Conservation (phyloP, 805 yeast genomes). For the Wickerhamomyces hampshirensis region DNA sequence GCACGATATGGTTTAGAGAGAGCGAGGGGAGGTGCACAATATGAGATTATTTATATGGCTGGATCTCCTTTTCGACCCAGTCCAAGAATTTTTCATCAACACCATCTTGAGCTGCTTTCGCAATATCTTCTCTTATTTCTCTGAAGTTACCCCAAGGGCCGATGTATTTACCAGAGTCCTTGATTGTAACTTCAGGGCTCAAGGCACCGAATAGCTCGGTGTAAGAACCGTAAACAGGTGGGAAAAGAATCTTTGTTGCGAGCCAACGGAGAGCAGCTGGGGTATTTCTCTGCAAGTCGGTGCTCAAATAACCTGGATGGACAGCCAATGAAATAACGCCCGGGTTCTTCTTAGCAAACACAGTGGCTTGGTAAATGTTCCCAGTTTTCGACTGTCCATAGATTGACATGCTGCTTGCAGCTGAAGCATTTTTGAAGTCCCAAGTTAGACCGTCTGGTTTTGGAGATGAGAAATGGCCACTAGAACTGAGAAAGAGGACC, state of each 20-base stretch:
- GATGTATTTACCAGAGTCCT: conserved; percentile 31
- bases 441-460: conserved; percentile 31
- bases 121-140: conserved; percentile 31
- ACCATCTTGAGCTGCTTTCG: conserved; percentile 27
- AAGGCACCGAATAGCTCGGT: conserved; percentile 40
- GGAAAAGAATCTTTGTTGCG: conserved; percentile 1
- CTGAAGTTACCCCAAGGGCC: conserved; percentile 41
- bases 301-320: conserved; percentile 38
- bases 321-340: conserved; percentile 30
- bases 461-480: conserved; percentile 30
- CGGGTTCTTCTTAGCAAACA: conserved; percentile 31
- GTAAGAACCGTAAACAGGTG: conserved; percentile 34
- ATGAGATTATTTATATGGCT: conserved; percentile 6
- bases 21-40: too few species aligned
- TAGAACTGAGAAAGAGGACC: conserved; percentile 42
- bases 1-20: neutral
- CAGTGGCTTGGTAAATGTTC: conserved; percentile 30
- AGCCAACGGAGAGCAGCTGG: neutral
- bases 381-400: conserved; percentile 43
- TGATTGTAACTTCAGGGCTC: conserved; percentile 30
- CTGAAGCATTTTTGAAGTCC: conserved; percentile 23
- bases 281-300: conserved; percentile 30
- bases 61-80: conserved; percentile 27
- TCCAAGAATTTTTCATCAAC: conserved; percentile 31
- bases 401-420: conserved; percentile 1